A percentile compares a stretch with the other conserved stretches of the same genome.
Evolutionary conservation across 176 grass and related monocot genomes (phyloP).

Genomic region (Zoysia japonica): DNA sequence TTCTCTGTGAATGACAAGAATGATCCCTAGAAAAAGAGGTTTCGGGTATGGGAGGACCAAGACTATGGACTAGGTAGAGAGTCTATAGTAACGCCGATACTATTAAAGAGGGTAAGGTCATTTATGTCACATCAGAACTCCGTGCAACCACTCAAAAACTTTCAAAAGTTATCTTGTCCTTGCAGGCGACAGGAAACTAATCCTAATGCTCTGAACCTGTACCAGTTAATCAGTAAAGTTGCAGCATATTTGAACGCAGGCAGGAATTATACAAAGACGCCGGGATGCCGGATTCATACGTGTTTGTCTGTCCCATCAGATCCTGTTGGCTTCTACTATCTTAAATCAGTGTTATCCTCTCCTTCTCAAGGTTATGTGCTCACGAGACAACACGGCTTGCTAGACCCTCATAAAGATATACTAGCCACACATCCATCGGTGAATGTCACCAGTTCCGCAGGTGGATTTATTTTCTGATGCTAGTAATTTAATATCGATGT

Average conservation of each 20-base stretch:
- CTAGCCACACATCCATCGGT: neutral
- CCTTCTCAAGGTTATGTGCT: neutral
- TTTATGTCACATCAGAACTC: neutral
- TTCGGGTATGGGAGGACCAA: too few relatives aligned
- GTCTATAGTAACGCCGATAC: too few relatives aligned
- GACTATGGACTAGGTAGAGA: too few relatives aligned
- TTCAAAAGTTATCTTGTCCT: neutral
- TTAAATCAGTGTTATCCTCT: neutral
- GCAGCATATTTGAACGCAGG: too few relatives aligned
- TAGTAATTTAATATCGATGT: too few relatives aligned
- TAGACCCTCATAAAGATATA: neutral
- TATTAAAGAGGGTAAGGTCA: too few relatives aligned
- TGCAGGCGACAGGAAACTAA: neutral
- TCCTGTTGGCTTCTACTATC: neutral
- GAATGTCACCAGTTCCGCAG: neutral
- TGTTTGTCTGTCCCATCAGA: neutral
- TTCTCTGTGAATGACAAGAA: too few relatives aligned
- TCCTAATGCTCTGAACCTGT: neutral
- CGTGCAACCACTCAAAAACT: neutral
- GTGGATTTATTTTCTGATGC: too few relatives aligned
- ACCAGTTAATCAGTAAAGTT: neutral
- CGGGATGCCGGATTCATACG: neutral
- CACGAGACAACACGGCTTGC: neutral
- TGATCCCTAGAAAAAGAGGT: too few relatives aligned
- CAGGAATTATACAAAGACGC: neutral